Evolutionary conservation across 805 yeast genomes (phyloP), one percentile per base, ranked within the genome.

Genomic region (Peterozyma toletana): DNA sequence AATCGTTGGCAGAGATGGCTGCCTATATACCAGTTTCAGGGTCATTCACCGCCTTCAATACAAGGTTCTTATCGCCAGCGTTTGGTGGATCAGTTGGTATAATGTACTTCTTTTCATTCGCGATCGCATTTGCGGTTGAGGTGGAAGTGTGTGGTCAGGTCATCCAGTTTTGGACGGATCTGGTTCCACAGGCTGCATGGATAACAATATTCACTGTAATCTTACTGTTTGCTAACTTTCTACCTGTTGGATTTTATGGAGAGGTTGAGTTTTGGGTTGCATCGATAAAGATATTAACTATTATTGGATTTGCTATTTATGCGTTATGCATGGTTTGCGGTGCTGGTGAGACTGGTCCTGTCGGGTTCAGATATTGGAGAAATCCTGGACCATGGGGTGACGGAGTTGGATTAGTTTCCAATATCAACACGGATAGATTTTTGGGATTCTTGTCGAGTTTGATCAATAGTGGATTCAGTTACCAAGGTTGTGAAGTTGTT

Each of bases 401-500:
- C 38, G 86, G 86, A 40, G 70, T 74, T 34, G 27, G 27, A 21
- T 59, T 73, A 29, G 76, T 78, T 13, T 47, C 55, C 14, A 66
- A 75, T 55, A 54, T 51, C 6, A 65, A 68, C 47, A 77, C 81
- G 38, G 84, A 70, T 40, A 58, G 85, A 37, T 80, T 82, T 59
- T 80, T 83, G 60, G 89, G 88, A 48, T 76, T 84, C 42, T 77
- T 83, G 55, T 68, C 84, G 0, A 86, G 79, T n/a, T 77, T 85
- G 48, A 83, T 83, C 40, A 78, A 84, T 34, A 88, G 91, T 13
- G 87, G 89, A 0, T 86, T 84, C 59, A 74, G 87, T 9, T 86
- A 78, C 56, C 77, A 83, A 35, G 91, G 91, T 47, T 75, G 86
- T 14, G 93, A 85, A 62, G 66, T 85, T 52, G 75, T 77, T 34